Evolutionary conservation across 2,329 filamentous ascomycete species (phyloP), one percentile per base, ranked within the genome.

Genomic region (Dryadomyces quercus-mongolicae): DNA sequence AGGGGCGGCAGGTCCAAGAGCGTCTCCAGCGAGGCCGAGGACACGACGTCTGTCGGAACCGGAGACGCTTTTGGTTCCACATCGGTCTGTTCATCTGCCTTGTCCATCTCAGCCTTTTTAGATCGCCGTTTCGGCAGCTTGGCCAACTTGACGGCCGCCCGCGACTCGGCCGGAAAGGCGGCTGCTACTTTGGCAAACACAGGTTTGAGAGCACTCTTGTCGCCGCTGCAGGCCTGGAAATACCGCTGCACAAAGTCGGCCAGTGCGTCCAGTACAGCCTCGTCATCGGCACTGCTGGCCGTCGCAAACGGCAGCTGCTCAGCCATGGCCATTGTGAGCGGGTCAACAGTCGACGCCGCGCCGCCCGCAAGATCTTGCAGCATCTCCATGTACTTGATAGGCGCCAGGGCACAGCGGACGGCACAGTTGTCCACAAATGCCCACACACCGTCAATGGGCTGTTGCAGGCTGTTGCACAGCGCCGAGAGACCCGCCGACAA

Each of bases 391-490:
- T 95, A 92, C 64, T 89, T 94, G 63, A 94, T 84, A 0, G 89
- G 86, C 22, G 85, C 84, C 2, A 72, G 82, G 16, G 84, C 83
- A 60, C 88, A 87, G 22, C 91, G 81, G 34, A 81, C 81, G 52
- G 88, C 74, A 66, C 88, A 94, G 58, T 94, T 90, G 63, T 96
- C 91, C 25, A 96, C 66, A 63, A 93, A 94, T 0, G 73, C 67
- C 70, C 86, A 86, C 1, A 90, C 64, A 0, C 64, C 60, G 15
- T 71, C 67, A 2, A 53, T 52, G 25, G 58, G 43, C 58, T 59
- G 13, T 63, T 62, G 67, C 5, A 76, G 60, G 16, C 69, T 66
- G 22, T 62, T 64, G 10, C 76, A 69, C 22, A 81, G 62, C 61
- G 73, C 70, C 60, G 74, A 55, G 59, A 83, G 60, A 64, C 74